Evolutionary conservation across 345 rosid species (phyloP).

Genomic region (Corymbia maculata): DNA sequence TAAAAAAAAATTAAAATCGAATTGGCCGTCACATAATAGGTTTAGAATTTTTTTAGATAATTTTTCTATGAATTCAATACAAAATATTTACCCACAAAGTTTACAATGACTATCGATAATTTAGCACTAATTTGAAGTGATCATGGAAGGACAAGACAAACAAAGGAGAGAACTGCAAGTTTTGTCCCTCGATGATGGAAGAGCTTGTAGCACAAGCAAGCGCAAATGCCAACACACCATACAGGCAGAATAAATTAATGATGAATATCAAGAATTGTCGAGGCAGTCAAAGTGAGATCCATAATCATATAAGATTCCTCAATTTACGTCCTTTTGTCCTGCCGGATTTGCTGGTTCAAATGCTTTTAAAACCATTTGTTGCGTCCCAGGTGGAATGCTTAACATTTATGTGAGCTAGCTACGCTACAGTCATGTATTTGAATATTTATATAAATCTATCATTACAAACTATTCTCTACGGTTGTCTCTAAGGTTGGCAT

Average conservation of each 20-base stretch:
- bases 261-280: not conserved
- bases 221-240: not conserved
- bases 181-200: not conserved
- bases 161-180: not conserved
- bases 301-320: not conserved
- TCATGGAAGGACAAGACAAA: not conserved
- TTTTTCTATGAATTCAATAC: not conserved
- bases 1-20: not conserved
- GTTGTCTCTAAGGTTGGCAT: not conserved
- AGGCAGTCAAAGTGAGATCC: not conserved
- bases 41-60: not conserved
- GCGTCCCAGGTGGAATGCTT: not conserved
- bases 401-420: not conserved
- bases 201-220: not conserved
- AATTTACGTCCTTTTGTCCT: not conserved
- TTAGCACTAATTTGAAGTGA: not conserved
- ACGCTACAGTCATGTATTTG: not conserved
- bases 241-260: not conserved
- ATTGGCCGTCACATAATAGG: rapidly evolving
- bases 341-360: not conserved
- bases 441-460: not conserved
- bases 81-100: not conserved
- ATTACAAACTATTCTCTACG: not conserved
- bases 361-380: not conserved
- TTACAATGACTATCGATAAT: not conserved